Evolutionary conservation across 768 basidiomycete species (phyloP).

Genomic region (Chalciporus chontae): DNA sequence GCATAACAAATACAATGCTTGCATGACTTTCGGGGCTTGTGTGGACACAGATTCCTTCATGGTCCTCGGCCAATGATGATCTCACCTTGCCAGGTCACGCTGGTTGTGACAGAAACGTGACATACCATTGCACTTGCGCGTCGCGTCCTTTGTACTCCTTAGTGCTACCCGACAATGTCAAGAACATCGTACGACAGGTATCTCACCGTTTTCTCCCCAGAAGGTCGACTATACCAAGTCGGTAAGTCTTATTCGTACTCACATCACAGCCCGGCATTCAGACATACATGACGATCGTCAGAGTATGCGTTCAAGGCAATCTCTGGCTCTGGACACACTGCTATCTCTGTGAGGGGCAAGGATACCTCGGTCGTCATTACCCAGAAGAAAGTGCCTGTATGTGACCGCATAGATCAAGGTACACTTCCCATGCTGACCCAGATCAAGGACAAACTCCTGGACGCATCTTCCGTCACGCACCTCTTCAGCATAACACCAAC

Average conservation of each 20-base stretch:
- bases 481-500: constrained; percentile 93
- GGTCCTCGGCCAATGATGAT: background rate
- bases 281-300: constrained; percentile 30
- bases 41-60: constrained; percentile 83
- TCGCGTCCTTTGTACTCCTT: constrained; percentile 35
- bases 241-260: constrained; percentile 48
- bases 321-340: constrained; percentile 93
- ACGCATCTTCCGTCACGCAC: constrained; percentile 91
- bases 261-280: background rate
- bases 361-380: constrained; percentile 96
- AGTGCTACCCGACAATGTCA: constrained; percentile 65
- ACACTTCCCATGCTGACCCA: background rate
- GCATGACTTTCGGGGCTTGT: constrained; percentile 83
- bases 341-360: constrained; percentile 88
- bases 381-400: constrained; percentile 95
- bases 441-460: constrained; percentile 90
- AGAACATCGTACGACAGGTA: constrained; percentile 95
- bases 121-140: constrained; percentile 41
- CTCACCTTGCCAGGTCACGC: constrained; percentile 1
- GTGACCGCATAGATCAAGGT: constrained; percentile 29
- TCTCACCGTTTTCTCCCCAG: constrained; percentile 95
- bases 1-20: constrained; percentile 20
- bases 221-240: constrained; percentile 98
- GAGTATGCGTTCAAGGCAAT: constrained; percentile 99
- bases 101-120: constrained; percentile 34